Evolutionary conservation across 2,329 filamentous ascomycete genomes (phyloP), one percentile per base, ranked within the genome.

Genomic region (Hymenotorrendiella dingleyae): DNA sequence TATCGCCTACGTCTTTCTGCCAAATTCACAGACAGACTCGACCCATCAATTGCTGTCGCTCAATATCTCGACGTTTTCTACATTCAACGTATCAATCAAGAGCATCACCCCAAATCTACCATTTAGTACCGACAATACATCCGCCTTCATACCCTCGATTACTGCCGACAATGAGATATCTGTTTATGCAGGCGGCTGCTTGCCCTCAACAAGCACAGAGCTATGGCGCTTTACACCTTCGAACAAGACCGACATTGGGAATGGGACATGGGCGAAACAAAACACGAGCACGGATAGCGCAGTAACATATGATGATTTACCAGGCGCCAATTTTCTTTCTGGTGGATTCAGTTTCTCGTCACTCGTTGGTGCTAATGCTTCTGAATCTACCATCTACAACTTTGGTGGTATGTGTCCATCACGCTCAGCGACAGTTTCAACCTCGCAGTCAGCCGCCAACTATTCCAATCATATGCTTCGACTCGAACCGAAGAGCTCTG

Each of bases 371-470:
- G 51, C 49, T n/a, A 55, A 59, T 49, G 53, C 51, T 21, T 56
- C 55, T 14, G 30, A 57, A 19, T 53, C 55, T 59, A 53, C 49
- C 20, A 61, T 66, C 33, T 63, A 65, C 39, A 45, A 58, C 22
- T 96, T 94, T 63, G 91, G 89, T 26, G 91, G 91, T 53, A 94
- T 96, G 88, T 97, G 91, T 57, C 82, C 84, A 3, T 63, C 62
- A 6, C 59, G 62, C n/a, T 63, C 67, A 16, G 59, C 64, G 14
- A 70, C 70, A 22, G 54, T 59, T 1, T 57, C 63, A 1, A 63
- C 66, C 14, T 89, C 87, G 82, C 77, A 86, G 48, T 74, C 75
- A 2, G 63, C 71, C 8, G 87, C 84, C 9, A 76, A 79, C 29
- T 97, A 95, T 63, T 90, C 87, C 2, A 88, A 88, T 57, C 68